These are phyloP conservation scores for Stentor roeselii DNA, from an alignment of 73 alveolate species.

Conservation along the genomic window DNA sequence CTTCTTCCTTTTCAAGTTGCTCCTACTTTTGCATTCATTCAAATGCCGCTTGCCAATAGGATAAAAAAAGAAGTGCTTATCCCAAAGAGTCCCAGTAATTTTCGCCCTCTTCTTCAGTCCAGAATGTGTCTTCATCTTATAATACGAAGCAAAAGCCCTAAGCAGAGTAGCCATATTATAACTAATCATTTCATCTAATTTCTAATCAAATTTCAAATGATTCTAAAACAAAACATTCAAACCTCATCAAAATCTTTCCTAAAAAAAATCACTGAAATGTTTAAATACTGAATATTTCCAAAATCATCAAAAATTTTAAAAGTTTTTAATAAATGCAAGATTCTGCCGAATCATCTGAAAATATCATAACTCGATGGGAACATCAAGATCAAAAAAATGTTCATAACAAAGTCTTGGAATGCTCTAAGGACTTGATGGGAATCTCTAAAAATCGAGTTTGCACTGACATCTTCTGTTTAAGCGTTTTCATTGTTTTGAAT, in stretches of 20 bases:
- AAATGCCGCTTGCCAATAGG: constrained; percentile 8
- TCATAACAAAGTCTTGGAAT: too few species aligned
- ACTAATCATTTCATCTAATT: not conserved
- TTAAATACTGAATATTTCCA: too few species aligned
- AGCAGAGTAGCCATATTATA: constrained; percentile 12
- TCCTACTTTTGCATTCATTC: not conserved
- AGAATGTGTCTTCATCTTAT: constrained; percentile 25
- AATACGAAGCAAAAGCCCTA: constrained; percentile 23
- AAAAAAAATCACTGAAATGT: too few species aligned
- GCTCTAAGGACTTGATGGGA: not conserved
- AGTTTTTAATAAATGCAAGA: too few species aligned
- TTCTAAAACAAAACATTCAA: too few species aligned
- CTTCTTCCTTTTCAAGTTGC: constrained; percentile 9
- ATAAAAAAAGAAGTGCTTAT: not conserved
- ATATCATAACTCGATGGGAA: too few species aligned
- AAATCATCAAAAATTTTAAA: too few species aligned
- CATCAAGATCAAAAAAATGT: too few species aligned
- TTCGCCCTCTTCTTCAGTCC: constrained; percentile 9
- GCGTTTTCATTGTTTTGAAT: not conserved
- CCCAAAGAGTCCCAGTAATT: constrained; percentile 21
- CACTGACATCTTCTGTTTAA: not conserved
- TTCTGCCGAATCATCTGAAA: too few species aligned
- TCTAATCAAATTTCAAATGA: too few species aligned
- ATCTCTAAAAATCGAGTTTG: not conserved
- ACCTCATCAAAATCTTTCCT: too few species aligned